These are phyloP conservation scores for Lachancea lanzarotensis DNA, from an alignment of 805 yeast genomes.

Conservation along the genomic window DNA sequence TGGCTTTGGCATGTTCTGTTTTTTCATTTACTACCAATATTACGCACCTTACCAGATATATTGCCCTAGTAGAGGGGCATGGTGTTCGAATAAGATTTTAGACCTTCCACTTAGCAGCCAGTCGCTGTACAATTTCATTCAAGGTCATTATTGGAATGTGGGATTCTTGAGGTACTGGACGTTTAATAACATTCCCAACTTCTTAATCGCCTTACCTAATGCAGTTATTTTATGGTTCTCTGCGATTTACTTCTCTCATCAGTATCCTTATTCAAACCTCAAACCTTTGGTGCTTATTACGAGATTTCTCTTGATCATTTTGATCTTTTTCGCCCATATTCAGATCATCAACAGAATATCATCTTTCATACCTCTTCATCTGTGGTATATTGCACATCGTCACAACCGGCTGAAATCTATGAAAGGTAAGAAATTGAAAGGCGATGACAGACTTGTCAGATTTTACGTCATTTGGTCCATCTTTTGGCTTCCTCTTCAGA, in stretches of 20 bases:
- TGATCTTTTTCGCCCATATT: constrained; percentile 64
- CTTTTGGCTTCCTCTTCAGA: constrained; percentile 62
- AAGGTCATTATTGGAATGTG: constrained; percentile 72
- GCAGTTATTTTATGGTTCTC: constrained; percentile 41
- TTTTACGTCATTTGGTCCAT: constrained; percentile 44
- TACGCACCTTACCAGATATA: constrained; percentile 47
- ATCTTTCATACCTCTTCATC: constrained; percentile 66
- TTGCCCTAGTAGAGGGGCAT: constrained; percentile 69
- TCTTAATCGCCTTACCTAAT: constrained; percentile 67
- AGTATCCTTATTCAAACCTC: constrained; percentile 33
- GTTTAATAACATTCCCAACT: constrained; percentile 71
- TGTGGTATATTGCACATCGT: constrained; percentile 59
- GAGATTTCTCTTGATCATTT: constrained; percentile 41
- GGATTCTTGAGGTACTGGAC: constrained; percentile 87
- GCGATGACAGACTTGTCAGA: constrained; percentile 28
- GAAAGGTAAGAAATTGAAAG: constrained; percentile 11
- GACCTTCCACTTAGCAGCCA: constrained; percentile 14
- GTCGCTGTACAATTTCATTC: constrained; percentile 64
- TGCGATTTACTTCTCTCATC: constrained; percentile 32
- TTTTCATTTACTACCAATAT: constrained; percentile 41
- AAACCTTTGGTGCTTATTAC: constrained; percentile 40
- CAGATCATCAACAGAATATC: constrained; percentile 80
- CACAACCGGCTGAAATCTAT: constrained; percentile 18
- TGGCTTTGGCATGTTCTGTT: constrained; percentile 48
- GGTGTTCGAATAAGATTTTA: constrained; percentile 54